These are phyloP conservation scores for Tilletia indica DNA, from an alignment of 1,284 basidiomycete genomes.

Conservation along the genomic window DNA sequence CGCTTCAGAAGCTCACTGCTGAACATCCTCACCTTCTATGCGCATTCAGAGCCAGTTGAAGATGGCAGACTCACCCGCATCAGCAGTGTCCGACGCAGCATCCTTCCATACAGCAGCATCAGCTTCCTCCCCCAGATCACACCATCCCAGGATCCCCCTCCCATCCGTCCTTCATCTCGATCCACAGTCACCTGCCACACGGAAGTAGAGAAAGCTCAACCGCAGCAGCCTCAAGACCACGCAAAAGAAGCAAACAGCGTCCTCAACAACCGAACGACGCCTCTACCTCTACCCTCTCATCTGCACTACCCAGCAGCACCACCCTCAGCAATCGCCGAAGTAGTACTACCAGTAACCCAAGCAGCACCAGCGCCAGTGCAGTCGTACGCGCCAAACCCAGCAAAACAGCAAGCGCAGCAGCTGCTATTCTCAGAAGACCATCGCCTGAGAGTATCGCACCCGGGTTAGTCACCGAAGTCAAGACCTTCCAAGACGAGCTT, in stretches of 20 bases:
- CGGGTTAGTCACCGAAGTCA: not conserved
- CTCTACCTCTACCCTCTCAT: not conserved
- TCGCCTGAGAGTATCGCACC: not conserved
- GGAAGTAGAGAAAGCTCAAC: too few species aligned
- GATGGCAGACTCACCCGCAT: constrained; percentile 7
- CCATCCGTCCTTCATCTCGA: not conserved
- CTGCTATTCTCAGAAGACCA: not conserved
- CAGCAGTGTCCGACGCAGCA: not conserved
- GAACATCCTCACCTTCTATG: not conserved
- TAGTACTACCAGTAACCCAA: too few species aligned
- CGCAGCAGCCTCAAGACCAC: too few species aligned
- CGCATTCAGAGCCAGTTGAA: not conserved
- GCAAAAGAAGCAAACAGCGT: constrained; percentile 7
- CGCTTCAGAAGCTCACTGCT: not conserved
- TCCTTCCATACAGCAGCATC: constrained; percentile 1
- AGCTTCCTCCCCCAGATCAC: not conserved
- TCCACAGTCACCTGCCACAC: too few species aligned
- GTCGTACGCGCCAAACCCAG: constrained; percentile 1
- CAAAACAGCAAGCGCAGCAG: not conserved
- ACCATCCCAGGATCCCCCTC: not conserved
- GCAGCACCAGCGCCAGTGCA: not conserved
- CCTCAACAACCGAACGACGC: not conserved
- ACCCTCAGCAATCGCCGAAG: not conserved
- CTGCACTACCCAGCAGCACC: not conserved
- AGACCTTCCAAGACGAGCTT: constrained; percentile 13